Evolutionary conservation across 768 basidiomycete genomes (phyloP).

Genomic region (Mycena vulgaris): DNA sequence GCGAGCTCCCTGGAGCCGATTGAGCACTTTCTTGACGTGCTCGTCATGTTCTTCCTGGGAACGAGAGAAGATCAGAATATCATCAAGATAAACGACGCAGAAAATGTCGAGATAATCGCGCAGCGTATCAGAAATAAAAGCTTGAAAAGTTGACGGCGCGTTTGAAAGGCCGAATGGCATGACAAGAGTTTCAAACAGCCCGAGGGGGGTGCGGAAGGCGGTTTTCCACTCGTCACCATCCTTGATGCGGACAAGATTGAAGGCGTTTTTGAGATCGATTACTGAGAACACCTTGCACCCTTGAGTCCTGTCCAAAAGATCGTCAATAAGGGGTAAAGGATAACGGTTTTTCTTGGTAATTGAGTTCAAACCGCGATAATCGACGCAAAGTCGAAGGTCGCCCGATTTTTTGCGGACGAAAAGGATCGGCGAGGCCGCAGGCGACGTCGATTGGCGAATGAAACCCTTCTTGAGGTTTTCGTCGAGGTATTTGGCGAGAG

Average conservation of each 20-base stretch:
- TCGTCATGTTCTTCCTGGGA: slow-evolving; percentile 49
- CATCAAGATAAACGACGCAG: too few species aligned
- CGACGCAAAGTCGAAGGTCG: too few species aligned
- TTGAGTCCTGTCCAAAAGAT: slow-evolving; percentile 49
- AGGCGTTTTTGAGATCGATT: too few species aligned
- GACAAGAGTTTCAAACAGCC: slow-evolving; percentile 55
- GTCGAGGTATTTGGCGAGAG: slow-evolving; percentile 47
- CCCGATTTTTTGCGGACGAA: too few species aligned
- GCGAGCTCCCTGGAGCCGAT: too few species aligned
- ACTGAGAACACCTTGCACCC: slow-evolving; percentile 46
- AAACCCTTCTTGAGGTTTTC: slow-evolving; percentile 47
- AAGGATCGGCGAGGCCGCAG: slow-evolving; percentile 41
- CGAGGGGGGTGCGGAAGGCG: slow-evolving; percentile 55
- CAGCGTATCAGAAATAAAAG: slow-evolving; percentile 59
- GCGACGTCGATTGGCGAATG: slow-evolving; percentile 43
- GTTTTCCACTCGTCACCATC: slow-evolving; percentile 62
- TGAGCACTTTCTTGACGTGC: slow-evolving; percentile 50
- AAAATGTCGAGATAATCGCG: slow-evolving; percentile 54
- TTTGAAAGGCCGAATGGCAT: too few species aligned
- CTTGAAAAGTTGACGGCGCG: slow-evolving; percentile 59
- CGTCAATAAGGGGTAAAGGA: slow-evolving; percentile 48
- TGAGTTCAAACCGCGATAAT: too few species aligned
- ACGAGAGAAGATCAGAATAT: slow-evolving; percentile 60
- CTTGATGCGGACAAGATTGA: slow-evolving; percentile 53
- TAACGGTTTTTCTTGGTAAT: too few species aligned